Base-by-base conservation (phyloP, 768 basidiomycete genomes). In the Kwoniella dendrophila region DNA sequence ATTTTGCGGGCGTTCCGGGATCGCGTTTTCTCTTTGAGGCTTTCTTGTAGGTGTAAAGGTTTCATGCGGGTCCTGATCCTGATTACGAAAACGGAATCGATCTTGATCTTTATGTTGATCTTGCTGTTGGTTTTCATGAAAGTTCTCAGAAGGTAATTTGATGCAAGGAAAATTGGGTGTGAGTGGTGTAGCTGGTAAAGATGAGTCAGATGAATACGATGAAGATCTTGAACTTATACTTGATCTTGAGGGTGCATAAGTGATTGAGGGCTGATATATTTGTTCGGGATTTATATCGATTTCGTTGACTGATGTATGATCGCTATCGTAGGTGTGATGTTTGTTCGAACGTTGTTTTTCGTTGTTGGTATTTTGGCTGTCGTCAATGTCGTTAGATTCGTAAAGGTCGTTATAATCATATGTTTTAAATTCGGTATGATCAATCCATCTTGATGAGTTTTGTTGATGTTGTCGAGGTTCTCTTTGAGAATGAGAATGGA, bases 321-420 rank as follows among this genome's bases (percentile, higher is more conserved):
- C n/a, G n/a, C n/a, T n/a, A n/a, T 49, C 47, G 47, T 49, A 52
- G 32, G 10, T 20, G 30, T 52, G 29, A 18, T 36, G 33, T 18
- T 32, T 50, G 27, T 49, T 12, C 27, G 10, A 27, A 49, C 29
- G 20, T 10, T 22, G 50, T 26, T 54, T 16, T 12, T 32, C 8
- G 48, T 44, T 22, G 33, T 58, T 44, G 30, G 3, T 54, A 44
- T 48, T 34, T 43, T 43, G 8, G 24, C 30, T 33, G 41, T 40
- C 33, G 53, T 56, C 27, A 27, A 10, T 27, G 52, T 52, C 60
- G 53, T 55, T 38, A 51, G 29, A 20, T 12, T 64, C 41, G 62
- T 64, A 11, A 29, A 29, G 2, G 52, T 47, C 43, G 41, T 4
- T 48, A 32, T 36, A n/a, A 54, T 51, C 50, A n/a, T n/a, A n/a